phyloP scores from a whole-genome alignment of 306 rosid species.

The Ochetophila trinervis region DNA sequence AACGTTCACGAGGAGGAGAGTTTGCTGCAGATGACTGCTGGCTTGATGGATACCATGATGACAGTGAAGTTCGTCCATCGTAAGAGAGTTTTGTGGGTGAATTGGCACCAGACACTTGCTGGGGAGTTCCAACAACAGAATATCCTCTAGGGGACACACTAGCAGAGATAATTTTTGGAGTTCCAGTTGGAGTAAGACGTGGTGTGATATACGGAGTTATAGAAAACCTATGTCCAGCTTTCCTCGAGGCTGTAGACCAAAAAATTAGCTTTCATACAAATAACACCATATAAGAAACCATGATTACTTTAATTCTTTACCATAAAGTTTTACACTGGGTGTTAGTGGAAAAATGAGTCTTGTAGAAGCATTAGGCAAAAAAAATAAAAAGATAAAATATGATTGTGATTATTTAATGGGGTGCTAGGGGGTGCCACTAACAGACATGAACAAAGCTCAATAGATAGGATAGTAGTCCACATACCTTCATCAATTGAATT shows the following conservation, averaged over 20 bases:
- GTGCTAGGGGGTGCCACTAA: neutral
- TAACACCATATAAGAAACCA: neutral
- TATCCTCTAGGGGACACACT: slow-evolving; percentile 75
- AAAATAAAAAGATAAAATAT: neutral
- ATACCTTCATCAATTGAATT: slow-evolving; percentile 68
- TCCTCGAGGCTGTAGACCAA: slow-evolving; percentile 52
- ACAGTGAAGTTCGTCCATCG: slow-evolving; percentile 55
- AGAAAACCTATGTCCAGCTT: slow-evolving; percentile 56
- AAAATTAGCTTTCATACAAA: neutral
- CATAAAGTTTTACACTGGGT: neutral
- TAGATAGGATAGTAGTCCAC: slow-evolving; percentile 12
- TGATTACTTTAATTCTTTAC: neutral
- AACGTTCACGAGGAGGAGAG: slow-evolving; percentile 81
- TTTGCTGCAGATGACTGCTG: slow-evolving; percentile 98
- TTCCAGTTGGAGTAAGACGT: slow-evolving; percentile 81
- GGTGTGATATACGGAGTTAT: slow-evolving; percentile 88
- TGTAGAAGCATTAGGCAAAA: too few species aligned
- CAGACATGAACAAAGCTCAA: slow-evolving; percentile 8
- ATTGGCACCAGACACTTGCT: slow-evolving; percentile 56
- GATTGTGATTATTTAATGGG: neutral
- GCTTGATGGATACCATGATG: slow-evolving; percentile 95
- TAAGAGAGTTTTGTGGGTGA: slow-evolving; percentile 70
- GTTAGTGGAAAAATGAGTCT: neutral
- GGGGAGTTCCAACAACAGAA: slow-evolving; percentile 72
- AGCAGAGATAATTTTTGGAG: slow-evolving; percentile 79